These are phyloP conservation scores for Leishmania guyanensis DNA, from an alignment of 208 protist species.

Conservation along the genomic window DNA sequence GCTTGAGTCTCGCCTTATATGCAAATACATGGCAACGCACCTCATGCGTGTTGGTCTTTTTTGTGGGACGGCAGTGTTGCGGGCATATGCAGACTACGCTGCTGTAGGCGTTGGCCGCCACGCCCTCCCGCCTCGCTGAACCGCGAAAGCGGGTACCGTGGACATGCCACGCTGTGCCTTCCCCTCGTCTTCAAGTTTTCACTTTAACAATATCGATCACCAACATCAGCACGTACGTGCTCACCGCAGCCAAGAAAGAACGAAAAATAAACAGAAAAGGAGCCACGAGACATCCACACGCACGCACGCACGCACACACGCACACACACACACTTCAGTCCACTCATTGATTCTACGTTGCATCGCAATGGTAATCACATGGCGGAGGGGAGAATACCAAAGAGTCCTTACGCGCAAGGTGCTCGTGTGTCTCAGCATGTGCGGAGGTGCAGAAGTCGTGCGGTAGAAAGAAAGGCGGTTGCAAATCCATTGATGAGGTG, in stretches of 20 bases:
- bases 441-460: not conserved
- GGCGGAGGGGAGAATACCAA: not conserved
- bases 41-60: not conserved
- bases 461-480: not conserved
- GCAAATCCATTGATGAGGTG: not conserved
- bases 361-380: not conserved
- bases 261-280: not conserved
- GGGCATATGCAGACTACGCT: too few relatives aligned
- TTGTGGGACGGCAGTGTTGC: not conserved
- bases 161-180: not conserved
- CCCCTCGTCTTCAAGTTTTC: not conserved
- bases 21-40: not conserved
- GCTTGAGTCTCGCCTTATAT: not conserved
- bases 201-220: not conserved
- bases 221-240: not conserved
- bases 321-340: not conserved
- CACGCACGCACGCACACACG: slow-evolving; percentile 1
- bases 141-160: not conserved
- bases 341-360: not conserved
- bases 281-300: not conserved
- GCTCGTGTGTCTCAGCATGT: not conserved
- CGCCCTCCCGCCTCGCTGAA: not conserved
- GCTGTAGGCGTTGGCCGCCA: not conserved
- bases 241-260: slow-evolving; percentile 15
- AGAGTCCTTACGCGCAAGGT: not conserved